Conservation (phyloP, 2,329 filamentous ascomycete genomes). For the Lachnum nothofagi region DNA sequence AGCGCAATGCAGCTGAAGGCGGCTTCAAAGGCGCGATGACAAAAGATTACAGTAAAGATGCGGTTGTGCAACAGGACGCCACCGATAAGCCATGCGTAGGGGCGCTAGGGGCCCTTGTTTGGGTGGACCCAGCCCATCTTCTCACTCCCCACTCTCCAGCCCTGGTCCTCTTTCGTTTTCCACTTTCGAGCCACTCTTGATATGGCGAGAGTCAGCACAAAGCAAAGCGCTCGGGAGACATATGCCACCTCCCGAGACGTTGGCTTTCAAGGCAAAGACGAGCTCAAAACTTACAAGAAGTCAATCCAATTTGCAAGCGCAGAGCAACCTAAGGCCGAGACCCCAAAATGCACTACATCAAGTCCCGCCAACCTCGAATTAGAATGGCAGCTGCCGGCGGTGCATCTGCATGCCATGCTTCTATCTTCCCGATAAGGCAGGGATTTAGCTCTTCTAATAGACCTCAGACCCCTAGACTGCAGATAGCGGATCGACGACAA, state of each 20-base stretch:
- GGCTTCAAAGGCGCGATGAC: background rate
- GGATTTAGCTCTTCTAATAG: background rate
- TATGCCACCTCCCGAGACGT: too few species aligned
- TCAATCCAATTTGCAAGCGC: too few species aligned
- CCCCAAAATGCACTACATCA: background rate
- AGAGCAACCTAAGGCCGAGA: background rate
- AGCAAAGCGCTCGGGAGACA: too few species aligned
- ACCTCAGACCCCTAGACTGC: background rate
- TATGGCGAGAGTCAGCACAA: too few species aligned
- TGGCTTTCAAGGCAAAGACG: too few species aligned
- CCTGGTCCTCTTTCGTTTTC: too few species aligned
- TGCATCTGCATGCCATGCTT: background rate
- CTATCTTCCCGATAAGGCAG: slow-evolving; percentile 1
- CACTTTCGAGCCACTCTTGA: too few species aligned
- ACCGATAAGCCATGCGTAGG: background rate
- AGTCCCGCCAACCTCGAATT: background rate
- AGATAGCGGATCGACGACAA: background rate
- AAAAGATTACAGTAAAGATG: background rate
- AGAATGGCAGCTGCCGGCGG: background rate
- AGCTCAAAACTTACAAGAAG: too few species aligned
- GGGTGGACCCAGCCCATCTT: too few species aligned
- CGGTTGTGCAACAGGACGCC: background rate
- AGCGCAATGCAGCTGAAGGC: too few species aligned
- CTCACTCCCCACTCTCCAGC: too few species aligned
- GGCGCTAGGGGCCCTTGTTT: too few species aligned